Evolutionary conservation across 345 rosid genomes (phyloP).

Genomic region (Arabidopsis arenosa): DNA sequence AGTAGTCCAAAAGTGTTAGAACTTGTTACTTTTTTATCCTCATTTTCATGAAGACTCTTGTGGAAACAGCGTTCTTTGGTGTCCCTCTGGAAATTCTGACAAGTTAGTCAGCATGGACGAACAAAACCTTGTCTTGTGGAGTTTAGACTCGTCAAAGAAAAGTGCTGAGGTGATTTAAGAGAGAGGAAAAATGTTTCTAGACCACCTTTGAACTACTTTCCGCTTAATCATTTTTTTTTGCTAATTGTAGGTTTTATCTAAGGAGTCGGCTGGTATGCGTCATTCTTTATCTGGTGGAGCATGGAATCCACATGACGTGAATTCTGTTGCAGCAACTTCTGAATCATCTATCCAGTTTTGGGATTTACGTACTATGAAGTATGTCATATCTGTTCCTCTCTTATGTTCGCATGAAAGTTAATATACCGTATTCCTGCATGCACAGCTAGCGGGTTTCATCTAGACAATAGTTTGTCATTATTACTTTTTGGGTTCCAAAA

Average conservation of each 20-base stretch:
- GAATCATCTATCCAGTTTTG: conserved; percentile 92
- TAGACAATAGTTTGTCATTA: conserved; percentile 15
- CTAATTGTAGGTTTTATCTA: conserved; percentile 65
- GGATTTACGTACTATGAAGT: conserved; percentile 89
- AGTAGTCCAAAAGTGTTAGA: conserved; percentile 1
- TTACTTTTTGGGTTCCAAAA: conserved; percentile 5
- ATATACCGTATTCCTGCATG: background rate
- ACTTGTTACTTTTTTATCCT: background rate
- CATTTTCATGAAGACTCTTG: background rate
- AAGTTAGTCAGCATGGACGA: conserved; percentile 89
- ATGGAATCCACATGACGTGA: conserved; percentile 91
- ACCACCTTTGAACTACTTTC: conserved; percentile 2
- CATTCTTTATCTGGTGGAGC: conserved; percentile 87
- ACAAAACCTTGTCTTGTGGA: conserved; percentile 74
- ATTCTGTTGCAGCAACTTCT: conserved; percentile 75
- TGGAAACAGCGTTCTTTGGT: conserved; percentile 71
- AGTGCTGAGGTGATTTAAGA: conserved; percentile 64
- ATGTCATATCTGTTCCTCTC: conserved; percentile 41
- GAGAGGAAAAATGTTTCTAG: conserved; percentile 1
- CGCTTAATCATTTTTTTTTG: background rate
- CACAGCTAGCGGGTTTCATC: background rate
- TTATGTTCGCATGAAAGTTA: conserved; percentile 5
- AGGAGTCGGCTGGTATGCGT: conserved; percentile 78
- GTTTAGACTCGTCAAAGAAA: conserved; percentile 71
- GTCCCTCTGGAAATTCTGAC: conserved; percentile 81